Evolutionary conservation across 2,329 filamentous ascomycete genomes (phyloP).

Genomic region (Trichothecium roseum): DNA sequence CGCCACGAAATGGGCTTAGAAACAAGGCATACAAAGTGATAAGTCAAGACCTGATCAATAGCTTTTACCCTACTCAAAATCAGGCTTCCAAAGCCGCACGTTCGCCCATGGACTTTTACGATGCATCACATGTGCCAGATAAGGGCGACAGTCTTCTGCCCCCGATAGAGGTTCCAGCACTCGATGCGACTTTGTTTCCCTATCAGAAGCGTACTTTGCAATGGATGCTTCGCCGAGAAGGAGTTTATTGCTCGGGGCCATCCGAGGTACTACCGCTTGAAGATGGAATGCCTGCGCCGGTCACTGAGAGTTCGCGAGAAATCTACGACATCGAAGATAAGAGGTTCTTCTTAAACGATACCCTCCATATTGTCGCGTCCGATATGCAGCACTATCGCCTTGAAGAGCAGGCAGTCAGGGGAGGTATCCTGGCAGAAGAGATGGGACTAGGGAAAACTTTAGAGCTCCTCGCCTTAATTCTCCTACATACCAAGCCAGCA

Average conservation of each 20-base stretch:
- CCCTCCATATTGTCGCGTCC: conserved; percentile 48
- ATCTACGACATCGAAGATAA: conserved; percentile 21
- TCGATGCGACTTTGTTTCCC: conserved; percentile 49
- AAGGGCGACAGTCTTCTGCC: conserved; percentile 26
- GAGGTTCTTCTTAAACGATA: conserved; percentile 46
- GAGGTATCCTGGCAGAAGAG: conserved; percentile 67
- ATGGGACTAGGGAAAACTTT: conserved; percentile 79
- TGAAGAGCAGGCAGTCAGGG: conserved; percentile 30
- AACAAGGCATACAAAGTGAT: conserved; percentile 15
- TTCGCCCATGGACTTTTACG: conserved; percentile 54
- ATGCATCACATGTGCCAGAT: conserved; percentile 52
- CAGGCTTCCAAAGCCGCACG: conserved; percentile 13
- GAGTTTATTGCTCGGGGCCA: conserved; percentile 33
- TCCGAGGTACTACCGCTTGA: background rate
- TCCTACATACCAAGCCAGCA: conserved; percentile 42
- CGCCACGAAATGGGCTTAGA: conserved; percentile 19
- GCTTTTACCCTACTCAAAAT: conserved; percentile 17
- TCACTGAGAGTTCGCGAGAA: conserved; percentile 20
- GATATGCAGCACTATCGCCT: conserved; percentile 34
- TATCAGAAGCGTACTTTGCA: conserved; percentile 62
- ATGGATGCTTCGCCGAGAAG: conserved; percentile 61
- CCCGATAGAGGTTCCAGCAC: conserved; percentile 29
- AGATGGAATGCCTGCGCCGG: background rate
- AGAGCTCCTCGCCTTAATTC: conserved; percentile 62
- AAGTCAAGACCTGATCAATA: conserved; percentile 25